Conservation (phyloP, 2,329 filamentous ascomycete species). For the Venturia nashicola region DNA sequence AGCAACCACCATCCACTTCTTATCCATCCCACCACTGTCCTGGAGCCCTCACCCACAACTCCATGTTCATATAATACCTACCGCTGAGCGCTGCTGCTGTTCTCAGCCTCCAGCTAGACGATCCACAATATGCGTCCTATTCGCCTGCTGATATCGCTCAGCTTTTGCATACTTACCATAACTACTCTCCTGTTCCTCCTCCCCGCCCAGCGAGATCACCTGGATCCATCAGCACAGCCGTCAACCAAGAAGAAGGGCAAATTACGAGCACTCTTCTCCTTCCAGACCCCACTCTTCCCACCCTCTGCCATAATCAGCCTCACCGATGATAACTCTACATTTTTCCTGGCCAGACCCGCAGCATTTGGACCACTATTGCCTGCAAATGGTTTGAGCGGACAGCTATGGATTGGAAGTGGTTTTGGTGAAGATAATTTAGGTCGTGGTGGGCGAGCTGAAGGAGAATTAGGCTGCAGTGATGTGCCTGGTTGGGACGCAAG, state of each 20-base stretch:
- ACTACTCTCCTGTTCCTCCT: slow-evolving; percentile 31
- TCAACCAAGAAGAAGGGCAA: slow-evolving; percentile 19
- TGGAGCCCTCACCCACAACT: not conserved
- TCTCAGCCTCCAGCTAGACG: not conserved
- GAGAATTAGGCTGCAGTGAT: slow-evolving; percentile 90
- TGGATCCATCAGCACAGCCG: slow-evolving; percentile 9
- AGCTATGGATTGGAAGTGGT: slow-evolving; percentile 85
- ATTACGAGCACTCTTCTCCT: slow-evolving; percentile 33
- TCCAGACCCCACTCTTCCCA: slow-evolving; percentile 64
- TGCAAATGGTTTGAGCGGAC: slow-evolving; percentile 65
- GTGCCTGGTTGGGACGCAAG: slow-evolving; percentile 74
- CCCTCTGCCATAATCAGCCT: slow-evolving; percentile 92
- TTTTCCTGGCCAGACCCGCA: slow-evolving; percentile 85
- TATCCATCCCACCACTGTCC: not conserved
- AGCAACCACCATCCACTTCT: not conserved
- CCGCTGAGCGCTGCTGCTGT: not conserved
- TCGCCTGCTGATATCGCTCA: slow-evolving; percentile 30
- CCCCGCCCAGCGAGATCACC: slow-evolving; percentile 16
- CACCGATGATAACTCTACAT: slow-evolving; percentile 95
- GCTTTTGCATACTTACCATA: slow-evolving; percentile 29
- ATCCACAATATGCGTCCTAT: slow-evolving; percentile 23
- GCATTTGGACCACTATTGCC: slow-evolving; percentile 80
- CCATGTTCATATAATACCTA: slow-evolving; percentile 1
- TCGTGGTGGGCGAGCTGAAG: slow-evolving; percentile 48
- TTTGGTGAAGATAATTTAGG: slow-evolving; percentile 69